phyloP scores from a whole-genome alignment of 352 stramenopile species.

The Pythium phragmitis region DNA sequence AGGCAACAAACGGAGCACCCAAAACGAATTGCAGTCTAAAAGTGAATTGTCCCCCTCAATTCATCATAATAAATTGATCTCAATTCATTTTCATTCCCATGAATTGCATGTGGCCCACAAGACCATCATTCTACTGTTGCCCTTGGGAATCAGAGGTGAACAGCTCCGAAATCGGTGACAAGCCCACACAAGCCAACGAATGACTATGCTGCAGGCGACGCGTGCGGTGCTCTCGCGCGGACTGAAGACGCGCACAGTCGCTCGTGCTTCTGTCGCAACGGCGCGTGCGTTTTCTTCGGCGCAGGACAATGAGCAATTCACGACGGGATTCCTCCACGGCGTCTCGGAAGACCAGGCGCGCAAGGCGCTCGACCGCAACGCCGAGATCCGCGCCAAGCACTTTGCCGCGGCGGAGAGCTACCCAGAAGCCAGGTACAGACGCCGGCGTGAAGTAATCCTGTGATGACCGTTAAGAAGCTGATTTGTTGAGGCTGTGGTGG shows the following conservation, averaged over 20 bases:
- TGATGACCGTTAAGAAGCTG: neutral
- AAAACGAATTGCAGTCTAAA: conserved; percentile 4
- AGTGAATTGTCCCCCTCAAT: neutral
- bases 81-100: neutral
- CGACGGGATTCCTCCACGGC: conserved; percentile 43
- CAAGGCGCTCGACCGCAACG: conserved; percentile 45
- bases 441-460: neutral
- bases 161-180: conserved; percentile 17
- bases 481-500: neutral
- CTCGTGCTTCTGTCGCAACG: neutral
- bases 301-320: conserved; percentile 43
- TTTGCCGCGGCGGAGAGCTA: conserved; percentile 40
- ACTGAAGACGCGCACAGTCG: neutral
- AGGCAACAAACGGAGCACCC: neutral
- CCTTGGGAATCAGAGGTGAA: neutral
- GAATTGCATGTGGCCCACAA: conserved; percentile 4
- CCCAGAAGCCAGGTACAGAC: conserved; percentile 34
- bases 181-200: neutral
- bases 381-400: conserved; percentile 64
- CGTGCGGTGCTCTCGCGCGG: conserved; percentile 7
- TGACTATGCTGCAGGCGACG: conserved; percentile 14
- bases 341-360: conserved; percentile 53
- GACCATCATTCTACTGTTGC: conserved; percentile 20
- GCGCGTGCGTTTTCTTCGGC: conserved; percentile 37
- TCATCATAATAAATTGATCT: conserved; percentile 1